A percentile compares a stretch with the other conserved stretches of the same genome.
Evolutionary conservation across 2,329 filamentous ascomycete species (phyloP).

Genomic region (Leptographium galeiforme): DNA sequence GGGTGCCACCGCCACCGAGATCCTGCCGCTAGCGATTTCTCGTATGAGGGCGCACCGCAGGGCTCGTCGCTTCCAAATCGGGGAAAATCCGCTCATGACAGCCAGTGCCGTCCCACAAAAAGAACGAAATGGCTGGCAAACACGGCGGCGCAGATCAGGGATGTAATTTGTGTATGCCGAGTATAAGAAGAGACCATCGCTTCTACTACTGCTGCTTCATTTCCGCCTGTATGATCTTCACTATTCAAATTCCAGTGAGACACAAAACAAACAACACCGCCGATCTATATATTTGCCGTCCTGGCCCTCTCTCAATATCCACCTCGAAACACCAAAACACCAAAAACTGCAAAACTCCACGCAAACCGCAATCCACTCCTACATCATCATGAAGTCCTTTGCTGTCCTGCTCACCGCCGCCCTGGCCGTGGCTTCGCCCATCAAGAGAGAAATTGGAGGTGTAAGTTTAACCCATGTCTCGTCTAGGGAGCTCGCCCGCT

Average conservation of each 20-base stretch:
- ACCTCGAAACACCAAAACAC: too few relatives aligned
- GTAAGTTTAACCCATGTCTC: conserved; percentile 22
- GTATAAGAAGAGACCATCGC: not conserved
- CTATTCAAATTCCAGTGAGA: too few relatives aligned
- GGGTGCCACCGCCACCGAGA: not conserved
- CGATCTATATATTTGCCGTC: too few relatives aligned
- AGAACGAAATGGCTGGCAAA: not conserved
- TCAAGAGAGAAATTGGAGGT: conserved; percentile 32
- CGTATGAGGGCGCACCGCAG: not conserved
- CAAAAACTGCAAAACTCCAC: not conserved
- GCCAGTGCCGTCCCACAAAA: not conserved
- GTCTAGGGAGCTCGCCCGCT: not conserved
- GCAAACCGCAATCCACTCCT: not conserved
- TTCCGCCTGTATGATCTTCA: not conserved
- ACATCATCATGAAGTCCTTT: conserved; percentile 9
- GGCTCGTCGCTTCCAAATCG: not conserved
- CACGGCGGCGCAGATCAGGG: not conserved
- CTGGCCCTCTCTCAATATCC: too few relatives aligned
- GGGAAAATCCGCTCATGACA: not conserved
- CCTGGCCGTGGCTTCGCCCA: conserved; percentile 12
- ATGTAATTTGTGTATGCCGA: not conserved
- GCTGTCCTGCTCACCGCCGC: conserved; percentile 3
- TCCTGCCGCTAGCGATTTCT: not conserved
- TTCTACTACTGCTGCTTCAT: not conserved
- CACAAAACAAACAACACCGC: not conserved